Base-by-base conservation (phyloP, 208 protist species). In the Herpetomonas tarakana region DNA sequence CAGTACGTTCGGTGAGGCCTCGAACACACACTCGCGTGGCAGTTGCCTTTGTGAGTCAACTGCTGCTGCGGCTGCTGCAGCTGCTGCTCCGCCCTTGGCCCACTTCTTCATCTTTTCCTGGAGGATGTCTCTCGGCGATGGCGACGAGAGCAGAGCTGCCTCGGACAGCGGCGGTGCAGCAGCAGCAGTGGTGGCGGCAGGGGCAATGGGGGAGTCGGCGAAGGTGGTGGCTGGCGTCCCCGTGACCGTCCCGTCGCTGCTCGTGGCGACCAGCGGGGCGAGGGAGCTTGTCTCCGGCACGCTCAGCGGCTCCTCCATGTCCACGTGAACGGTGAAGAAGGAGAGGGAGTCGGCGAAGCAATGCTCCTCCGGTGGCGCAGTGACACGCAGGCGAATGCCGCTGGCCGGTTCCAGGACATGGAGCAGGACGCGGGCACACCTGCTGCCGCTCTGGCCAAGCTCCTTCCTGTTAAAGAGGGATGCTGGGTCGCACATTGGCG, bases 301-400 rank as follows among this genome's bases (percentile, higher is more conserved):
- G 11, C 19, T 18, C 9, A 76, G 39, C 19, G 71, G 56, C 50
- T 75, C 54, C 27, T 83, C 74, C 47, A 84, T 56, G 19, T 87
- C 82, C 4, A 92, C 69, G 12, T 77, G 30, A 18, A 92, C 50
- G 25, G 68, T 83, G 35, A 81, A 63, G 63, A 78, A 87, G 45
- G 67, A 71, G 3, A 76, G 50, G 9, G 76, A 58, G 65, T 89
- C 86, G 22, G 74, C 76, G 51, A 92, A 92, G 60, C 80, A 88
- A 58, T 92, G 86, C 14, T 67, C 45, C 24, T 92, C 78, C 6
- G 55, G 39, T 0, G 79, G 77, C 14, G 70, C 57, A 12, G 27
- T 28, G 35, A 88, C 69, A 7, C 45, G 61, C 50, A 92, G 51
- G 29, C 74, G 74, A 26, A 87, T 71, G 28, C 74, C 77, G 41